Conservation (phyloP, 345 rosid genomes). For the Litchi chinensis region DNA sequence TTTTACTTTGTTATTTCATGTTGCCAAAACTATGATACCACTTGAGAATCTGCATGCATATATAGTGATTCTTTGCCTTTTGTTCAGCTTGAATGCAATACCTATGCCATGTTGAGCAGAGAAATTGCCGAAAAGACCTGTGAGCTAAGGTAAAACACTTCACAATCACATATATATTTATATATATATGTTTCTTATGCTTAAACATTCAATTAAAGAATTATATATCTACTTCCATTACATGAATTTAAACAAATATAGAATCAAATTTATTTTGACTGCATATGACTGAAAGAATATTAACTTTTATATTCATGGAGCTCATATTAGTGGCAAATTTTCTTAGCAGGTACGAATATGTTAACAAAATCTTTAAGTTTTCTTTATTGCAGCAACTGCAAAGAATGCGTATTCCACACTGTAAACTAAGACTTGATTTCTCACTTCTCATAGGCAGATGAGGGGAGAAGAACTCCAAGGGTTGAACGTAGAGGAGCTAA, state of each 20-base stretch:
- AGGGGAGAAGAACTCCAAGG: constrained; percentile 93
- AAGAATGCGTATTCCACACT: neutral
- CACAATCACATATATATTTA: too few species aligned
- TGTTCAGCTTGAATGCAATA: constrained; percentile 31
- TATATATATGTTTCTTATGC: too few species aligned
- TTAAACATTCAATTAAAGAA: neutral
- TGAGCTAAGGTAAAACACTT: constrained; percentile 40
- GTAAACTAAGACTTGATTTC: neutral
- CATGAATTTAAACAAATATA: neutral
- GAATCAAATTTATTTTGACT: neutral
- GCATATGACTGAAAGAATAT: neutral
- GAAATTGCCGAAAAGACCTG: constrained; percentile 39
- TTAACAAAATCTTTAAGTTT: neutral
- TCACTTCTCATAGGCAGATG: constrained; percentile 60
- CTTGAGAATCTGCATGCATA: neutral
- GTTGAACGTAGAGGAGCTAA: constrained; percentile 67
- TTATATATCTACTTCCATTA: neutral
- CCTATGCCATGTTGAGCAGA: constrained; percentile 26
- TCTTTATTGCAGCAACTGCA: neutral
- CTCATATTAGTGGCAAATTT: too few species aligned
- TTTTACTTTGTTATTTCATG: too few species aligned
- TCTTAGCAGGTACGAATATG: too few species aligned
- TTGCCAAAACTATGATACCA: neutral
- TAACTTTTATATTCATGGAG: too few species aligned
- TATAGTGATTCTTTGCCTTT: neutral